A percentile compares a stretch with the other conserved stretches of the same genome.
These are phyloP conservation scores for Cylindricascospora bacillispora DNA, from an alignment of 1,139 yeast species.

Conservation along the genomic window DNA sequence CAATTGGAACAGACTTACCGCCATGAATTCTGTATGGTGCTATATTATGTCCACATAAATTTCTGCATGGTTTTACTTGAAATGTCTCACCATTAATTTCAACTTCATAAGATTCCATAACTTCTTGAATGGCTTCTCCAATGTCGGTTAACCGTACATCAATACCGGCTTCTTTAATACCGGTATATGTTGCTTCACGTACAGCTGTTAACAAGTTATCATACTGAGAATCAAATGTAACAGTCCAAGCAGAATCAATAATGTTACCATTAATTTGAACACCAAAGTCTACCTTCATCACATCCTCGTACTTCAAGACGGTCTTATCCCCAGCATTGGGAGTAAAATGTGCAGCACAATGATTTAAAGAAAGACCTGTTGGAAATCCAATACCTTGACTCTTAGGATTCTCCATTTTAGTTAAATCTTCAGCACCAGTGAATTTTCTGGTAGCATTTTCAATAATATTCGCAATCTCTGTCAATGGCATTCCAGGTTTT, in stretches of 20 bases:
- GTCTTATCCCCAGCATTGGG: constrained; percentile 92
- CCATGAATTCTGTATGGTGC: constrained; percentile 77
- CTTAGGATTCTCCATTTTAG: constrained; percentile 26
- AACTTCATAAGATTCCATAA: constrained; percentile 92
- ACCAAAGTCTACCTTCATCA: constrained; percentile 94
- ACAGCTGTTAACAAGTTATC: constrained; percentile 76
- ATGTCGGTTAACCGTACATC: constrained; percentile 92
- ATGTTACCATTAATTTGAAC: constrained; percentile 95
- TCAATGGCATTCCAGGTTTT: constrained; percentile 87
- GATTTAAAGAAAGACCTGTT: constrained; percentile 85
- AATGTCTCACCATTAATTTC: constrained; percentile 77
- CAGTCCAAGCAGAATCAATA: constrained; percentile 90
- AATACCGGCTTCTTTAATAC: constrained; percentile 85
- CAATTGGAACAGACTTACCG: constrained; percentile 93
- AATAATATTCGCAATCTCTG: constrained; percentile 77
- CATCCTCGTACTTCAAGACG: constrained; percentile 72
- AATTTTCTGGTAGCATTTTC: constrained; percentile 75
- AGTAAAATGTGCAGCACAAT: constrained; percentile 95
- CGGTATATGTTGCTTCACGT: constrained; percentile 85
- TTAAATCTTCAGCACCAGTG: constrained; percentile 42
- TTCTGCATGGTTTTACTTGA: constrained; percentile 81
- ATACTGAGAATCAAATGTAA: constrained; percentile 75
- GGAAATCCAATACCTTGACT: constrained; percentile 93
- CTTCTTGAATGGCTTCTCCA: constrained; percentile 93
- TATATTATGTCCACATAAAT: constrained; percentile 90